These are phyloP conservation scores for Cladosporium sp. DNA, from an alignment of 2,329 filamentous ascomycete genomes.

Conservation along the genomic window DNA sequence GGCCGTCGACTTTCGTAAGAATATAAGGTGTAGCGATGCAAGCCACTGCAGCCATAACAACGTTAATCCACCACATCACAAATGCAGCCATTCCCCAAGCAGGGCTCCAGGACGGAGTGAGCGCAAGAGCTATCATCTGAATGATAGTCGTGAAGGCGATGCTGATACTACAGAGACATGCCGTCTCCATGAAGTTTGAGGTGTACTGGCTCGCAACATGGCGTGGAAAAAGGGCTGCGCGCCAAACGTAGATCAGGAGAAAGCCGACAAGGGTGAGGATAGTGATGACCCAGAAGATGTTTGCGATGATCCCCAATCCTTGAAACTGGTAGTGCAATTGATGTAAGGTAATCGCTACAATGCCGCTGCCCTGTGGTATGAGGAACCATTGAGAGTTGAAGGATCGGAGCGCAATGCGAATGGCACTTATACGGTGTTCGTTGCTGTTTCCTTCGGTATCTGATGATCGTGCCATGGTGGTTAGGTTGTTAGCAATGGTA, in stretches of 20 bases:
- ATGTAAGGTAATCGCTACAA: constrained; percentile 20
- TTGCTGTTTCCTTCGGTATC: not conserved
- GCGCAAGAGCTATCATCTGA: not conserved
- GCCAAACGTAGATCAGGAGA: constrained; percentile 16
- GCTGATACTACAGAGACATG: not conserved
- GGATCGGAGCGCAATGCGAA: constrained; percentile 16
- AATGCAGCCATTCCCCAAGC: not conserved
- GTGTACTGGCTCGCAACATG: not conserved
- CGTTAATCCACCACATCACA: not conserved
- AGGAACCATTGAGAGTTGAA: constrained; percentile 25
- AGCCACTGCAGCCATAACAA: not conserved
- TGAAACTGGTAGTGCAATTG: constrained; percentile 22
- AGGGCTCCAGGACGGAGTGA: not conserved
- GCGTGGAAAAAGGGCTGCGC: not conserved
- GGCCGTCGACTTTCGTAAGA: not conserved
- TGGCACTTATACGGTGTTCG: not conserved
- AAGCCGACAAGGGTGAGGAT: constrained; percentile 17
- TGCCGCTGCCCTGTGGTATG: constrained; percentile 23
- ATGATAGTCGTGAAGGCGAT: not conserved
- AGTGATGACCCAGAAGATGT: constrained; percentile 22
- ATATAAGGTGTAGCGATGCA: not conserved
- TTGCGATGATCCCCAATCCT: constrained; percentile 19
- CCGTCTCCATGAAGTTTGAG: constrained; percentile 21
- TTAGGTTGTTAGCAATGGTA: no score
- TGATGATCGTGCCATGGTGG: not conserved